Evolutionary conservation across 495 filamentous ascomycete genomes (phyloP), one percentile per base, ranked within the genome.

Genomic region (Podospora comata): DNA sequence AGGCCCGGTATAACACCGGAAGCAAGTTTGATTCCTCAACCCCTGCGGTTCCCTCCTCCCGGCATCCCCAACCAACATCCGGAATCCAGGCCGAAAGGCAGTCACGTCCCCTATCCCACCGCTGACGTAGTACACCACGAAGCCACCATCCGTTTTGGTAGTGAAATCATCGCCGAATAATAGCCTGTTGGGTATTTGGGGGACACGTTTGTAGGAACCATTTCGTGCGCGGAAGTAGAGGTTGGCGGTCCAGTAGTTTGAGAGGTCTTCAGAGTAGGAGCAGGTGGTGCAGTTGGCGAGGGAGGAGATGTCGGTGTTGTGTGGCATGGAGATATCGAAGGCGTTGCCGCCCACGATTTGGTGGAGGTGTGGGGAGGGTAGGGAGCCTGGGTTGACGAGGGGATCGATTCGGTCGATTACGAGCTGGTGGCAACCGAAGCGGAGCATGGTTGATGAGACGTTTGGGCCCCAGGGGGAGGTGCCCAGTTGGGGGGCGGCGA

Each of bases 241-340:
- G 61, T 78, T 77, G 39, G 79, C 79, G 5, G 81, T 81, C 81
- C 79, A 82, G 72, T 83, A 82, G 76, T 83, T 83, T 59, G 76
- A 79, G 44, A 79, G 72, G 65, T 80, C 76, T 0, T 80, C 77
- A 61, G 73, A 71, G 48, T 76, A 79, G 59, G 71, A 78, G 60
- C 78, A 80, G 3, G 73, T 79, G 4, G 78, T 80, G 68, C 78
- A 80, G 7, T 65, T 74, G 15, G 77, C 73, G 0, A 73, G 65
- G 9, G 32, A 48, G 28, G 68, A 73, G 32, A 76, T 73, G 26
- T 80, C 77, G 32, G 74, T 72, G 30, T 79, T 76, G 6, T 66
- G 44, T 0, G 75, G 70, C 62, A 80, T 74, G 15, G 72, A 70
- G 27, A 73, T 69, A 65, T 79, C 77, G 72, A 80, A 79, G 19